A percentile compares a stretch with the other conserved stretches of the same genome.
Evolutionary conservation across 2,329 filamentous ascomycete species (phyloP).

Genomic region (Cryphonectria japonica): DNA sequence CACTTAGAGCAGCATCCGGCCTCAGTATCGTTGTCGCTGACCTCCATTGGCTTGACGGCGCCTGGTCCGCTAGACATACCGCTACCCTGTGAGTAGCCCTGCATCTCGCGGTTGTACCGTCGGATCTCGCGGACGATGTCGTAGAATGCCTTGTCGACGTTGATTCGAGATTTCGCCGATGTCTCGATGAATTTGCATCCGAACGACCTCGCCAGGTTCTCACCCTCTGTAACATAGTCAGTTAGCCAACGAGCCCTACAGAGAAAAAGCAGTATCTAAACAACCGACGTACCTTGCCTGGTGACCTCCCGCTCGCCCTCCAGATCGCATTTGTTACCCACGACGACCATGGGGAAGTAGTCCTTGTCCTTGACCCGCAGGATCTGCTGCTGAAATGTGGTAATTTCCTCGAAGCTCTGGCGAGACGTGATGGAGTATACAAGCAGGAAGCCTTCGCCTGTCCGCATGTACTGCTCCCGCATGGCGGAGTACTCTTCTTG

Average conservation of each 20-base stretch:
- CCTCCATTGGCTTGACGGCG: conserved; percentile 75
- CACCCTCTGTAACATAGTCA: conserved; percentile 69
- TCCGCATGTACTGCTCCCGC: conserved; percentile 99
- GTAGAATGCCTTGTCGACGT: conserved; percentile 98
- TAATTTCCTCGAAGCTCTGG: conserved; percentile 97
- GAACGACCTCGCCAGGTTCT: conserved; percentile 82
- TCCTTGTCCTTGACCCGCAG: conserved; percentile 99
- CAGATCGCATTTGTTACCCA: conserved; percentile 99
- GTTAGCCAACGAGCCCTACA: conserved; percentile 22
- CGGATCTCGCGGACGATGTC: conserved; percentile 97
- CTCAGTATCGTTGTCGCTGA: conserved; percentile 69
- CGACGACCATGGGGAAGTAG: conserved; percentile 98
- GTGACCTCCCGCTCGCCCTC: conserved; percentile 90
- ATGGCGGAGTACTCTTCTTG: conserved; percentile 99
- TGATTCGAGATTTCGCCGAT: conserved; percentile 96
- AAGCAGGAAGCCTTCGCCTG: conserved; percentile 94
- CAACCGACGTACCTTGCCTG: conserved; percentile 73
- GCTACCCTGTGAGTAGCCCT: conserved; percentile 76
- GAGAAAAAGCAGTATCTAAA: conserved; percentile 11
- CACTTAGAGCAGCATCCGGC: conserved; percentile 85
- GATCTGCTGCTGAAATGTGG: conserved; percentile 98
- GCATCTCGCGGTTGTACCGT: conserved; percentile 98
- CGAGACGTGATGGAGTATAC: conserved; percentile 98
- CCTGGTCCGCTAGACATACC: conserved; percentile 65
- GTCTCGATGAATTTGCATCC: conserved; percentile 99